Evolutionary conservation across 441 rosid species (phyloP).

Genomic region (Pelargonium fulgidum): DNA sequence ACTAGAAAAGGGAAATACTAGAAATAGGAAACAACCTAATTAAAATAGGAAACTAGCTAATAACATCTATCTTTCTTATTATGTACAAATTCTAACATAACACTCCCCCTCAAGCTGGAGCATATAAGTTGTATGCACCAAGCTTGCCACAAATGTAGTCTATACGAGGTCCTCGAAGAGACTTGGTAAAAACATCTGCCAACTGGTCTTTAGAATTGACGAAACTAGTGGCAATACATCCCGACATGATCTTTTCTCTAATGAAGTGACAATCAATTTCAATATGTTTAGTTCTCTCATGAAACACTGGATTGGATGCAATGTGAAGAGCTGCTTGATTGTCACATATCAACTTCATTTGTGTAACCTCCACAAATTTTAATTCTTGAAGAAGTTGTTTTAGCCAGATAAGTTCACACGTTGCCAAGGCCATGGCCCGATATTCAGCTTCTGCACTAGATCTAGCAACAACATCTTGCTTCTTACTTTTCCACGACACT

Average conservation of each 20-base stretch:
- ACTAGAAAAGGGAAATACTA: too few relatives aligned
- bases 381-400: not conserved
- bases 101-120: not conserved
- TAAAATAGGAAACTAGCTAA: too few relatives aligned
- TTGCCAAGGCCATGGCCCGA: not conserved
- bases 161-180: not conserved
- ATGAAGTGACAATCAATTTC: constrained; percentile 5
- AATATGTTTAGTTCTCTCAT: constrained; percentile 1
- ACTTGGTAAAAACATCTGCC: not conserved
- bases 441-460: constrained; percentile 5
- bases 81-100: too few relatives aligned
- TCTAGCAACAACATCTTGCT: not conserved
- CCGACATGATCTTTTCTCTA: not conserved
- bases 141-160: not conserved
- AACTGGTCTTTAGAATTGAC: not conserved
- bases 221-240: not conserved
- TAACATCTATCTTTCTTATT: too few relatives aligned
- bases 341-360: not conserved
- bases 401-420: not conserved
- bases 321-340: not conserved
- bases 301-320: not conserved
- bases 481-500: not conserved
- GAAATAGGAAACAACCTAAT: too few relatives aligned
- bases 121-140: not conserved
- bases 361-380: not conserved